phyloP scores from a whole-genome alignment of 768 basidiomycete species.

The Lactarius vividus region DNA sequence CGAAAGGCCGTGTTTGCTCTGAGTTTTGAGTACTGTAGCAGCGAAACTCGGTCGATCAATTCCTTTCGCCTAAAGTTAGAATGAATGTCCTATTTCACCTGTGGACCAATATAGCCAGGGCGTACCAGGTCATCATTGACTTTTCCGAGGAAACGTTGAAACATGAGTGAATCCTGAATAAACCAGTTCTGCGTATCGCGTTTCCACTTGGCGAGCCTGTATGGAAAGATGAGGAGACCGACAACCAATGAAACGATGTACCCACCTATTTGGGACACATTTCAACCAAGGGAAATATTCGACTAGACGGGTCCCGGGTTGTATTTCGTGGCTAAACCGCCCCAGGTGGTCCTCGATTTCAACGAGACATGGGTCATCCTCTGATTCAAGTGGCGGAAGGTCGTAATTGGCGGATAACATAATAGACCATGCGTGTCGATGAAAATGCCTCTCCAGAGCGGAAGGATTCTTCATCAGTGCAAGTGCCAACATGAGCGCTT shows the following conservation, averaged over 20 bases:
- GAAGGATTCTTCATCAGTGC: background rate
- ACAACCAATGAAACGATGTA: background rate
- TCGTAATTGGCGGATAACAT: constrained; percentile 3
- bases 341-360: background rate
- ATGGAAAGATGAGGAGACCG: background rate
- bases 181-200: constrained; percentile 14
- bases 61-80: background rate
- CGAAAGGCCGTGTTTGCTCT: constrained; percentile 9
- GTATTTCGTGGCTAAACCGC: background rate
- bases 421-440: background rate
- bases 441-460: background rate
- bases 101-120: background rate
- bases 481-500: background rate
- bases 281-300: constrained; percentile 2
- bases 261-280: background rate
- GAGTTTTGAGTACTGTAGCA: constrained; percentile 7
- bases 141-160: constrained; percentile 4
- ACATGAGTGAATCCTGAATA: constrained; percentile 13
- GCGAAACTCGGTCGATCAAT: constrained; percentile 14
- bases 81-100: background rate
- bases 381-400: background rate
- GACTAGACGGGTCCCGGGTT: background rate
- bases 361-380: background rate
- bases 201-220: constrained; percentile 19
- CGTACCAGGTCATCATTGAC: constrained; percentile 11